Base-by-base conservation (phyloP, 2,329 filamentous ascomycete species). In the Calonectria pauciramosa region DNA sequence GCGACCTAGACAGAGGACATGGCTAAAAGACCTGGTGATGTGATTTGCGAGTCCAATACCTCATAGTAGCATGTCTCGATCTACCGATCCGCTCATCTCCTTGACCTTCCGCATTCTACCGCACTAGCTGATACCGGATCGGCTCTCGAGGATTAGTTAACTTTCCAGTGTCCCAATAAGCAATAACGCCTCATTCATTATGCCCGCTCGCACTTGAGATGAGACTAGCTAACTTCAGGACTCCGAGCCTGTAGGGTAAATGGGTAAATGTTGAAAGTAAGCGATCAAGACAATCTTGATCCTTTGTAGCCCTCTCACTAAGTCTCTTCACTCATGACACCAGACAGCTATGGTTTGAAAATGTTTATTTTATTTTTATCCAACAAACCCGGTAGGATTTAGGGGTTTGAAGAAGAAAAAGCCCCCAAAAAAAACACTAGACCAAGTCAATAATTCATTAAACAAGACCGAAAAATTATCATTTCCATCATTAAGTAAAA, bases 401-500 rank as follows among this genome's bases (percentile, higher is more conserved):
- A 14, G 38, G 13, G 13, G 13, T 38, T 41, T 20, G 38, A 41
- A 44, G 8, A n/a, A 7, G 18, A n/a, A n/a, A 20, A 41, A 41
- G 11, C 9, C 20, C 10, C 54, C n/a, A 16, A 18, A n/a, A n/a
- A n/a, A n/a, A n/a, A n/a, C n/a, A n/a, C n/a, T n/a, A n/a, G n/a
- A 18, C 13, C 2, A 28, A 8, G 16, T 20, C 3, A 41, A 4
- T 2, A 14, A 41, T 28, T 14, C 34, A 28, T 38, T 38, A 9
- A 2, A 20, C 16, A 18, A 6, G n/a, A 60, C n/a, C 6, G 56
- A 34, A 14, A 26, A 18, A 41, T 41, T 20, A 28, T 18, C 32
- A 16, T 26, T 8, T 26, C 32, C 23, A 38, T 44, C 26, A 23
- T 65, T 79, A 95, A 8, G 94, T 94, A 83, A 95, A 97, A 75